A percentile compares a stretch with the other conserved stretches of the same genome.
These are phyloP conservation scores for Bolboschoenus planiculmis DNA, from an alignment of 176 grass and related monocot species.

Conservation along the genomic window DNA sequence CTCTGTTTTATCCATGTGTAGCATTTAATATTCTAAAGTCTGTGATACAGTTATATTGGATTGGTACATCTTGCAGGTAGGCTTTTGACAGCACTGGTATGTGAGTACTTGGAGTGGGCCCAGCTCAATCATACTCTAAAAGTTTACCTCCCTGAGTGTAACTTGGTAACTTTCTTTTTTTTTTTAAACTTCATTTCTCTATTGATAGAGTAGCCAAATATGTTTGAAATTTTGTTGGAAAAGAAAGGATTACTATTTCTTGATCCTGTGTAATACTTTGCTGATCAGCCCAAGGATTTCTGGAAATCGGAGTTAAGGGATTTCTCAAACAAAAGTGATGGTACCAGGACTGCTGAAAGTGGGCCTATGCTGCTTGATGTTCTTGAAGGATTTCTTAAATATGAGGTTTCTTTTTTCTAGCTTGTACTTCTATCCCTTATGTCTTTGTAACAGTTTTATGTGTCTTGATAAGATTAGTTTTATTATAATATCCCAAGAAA, in stretches of 20 bases:
- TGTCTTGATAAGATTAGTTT: neutral
- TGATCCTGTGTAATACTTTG: neutral
- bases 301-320: constrained; percentile 85
- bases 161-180: constrained; percentile 58
- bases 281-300: constrained; percentile 70
- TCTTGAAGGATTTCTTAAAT: constrained; percentile 95
- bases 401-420: constrained; percentile 57
- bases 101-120: constrained; percentile 92
- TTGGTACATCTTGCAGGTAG: constrained; percentile 50
- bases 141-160: constrained; percentile 92
- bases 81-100: constrained; percentile 73
- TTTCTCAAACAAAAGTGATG: constrained; percentile 68
- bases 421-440: neutral
- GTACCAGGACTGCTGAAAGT: constrained; percentile 60
- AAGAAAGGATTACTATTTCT: neutral
- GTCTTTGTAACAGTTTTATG: neutral
- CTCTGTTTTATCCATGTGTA: neutral
- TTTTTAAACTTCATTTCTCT: neutral
- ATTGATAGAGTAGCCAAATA: neutral
- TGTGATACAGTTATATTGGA: neutral
- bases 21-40: neutral
- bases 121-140: constrained; percentile 83
- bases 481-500: neutral
- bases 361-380: constrained; percentile 87
- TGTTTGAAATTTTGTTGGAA: neutral